Evolutionary conservation across 2,329 filamentous ascomycete species (phyloP), one percentile per base, ranked within the genome.

Genomic region (Davidsoniella virescens): DNA sequence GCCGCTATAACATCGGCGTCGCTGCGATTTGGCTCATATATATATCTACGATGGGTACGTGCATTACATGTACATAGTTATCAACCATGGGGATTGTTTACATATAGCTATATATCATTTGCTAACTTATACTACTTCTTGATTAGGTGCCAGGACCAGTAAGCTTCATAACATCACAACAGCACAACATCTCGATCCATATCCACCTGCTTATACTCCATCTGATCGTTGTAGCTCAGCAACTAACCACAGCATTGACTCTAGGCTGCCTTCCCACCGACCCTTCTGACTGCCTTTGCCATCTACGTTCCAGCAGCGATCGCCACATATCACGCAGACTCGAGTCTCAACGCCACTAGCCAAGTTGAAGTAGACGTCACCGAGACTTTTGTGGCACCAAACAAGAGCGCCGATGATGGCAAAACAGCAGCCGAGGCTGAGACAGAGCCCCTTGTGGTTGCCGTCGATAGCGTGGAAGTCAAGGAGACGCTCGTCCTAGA

Each of bases 271-370:
- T 48, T 59, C 12, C 56, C 55, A 12, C 29, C 55, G 33, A 55
- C 55, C 14, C 56, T 78, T 3, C 77, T 78, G 51, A 71, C 80
- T 0, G 65, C 82, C 2, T 78, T 82, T 54, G 78, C 75, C 20
- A 63, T 86, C 52, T 86, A 85, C 57, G 60, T 80, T 0, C 72
- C 80, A 0, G 69, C 78, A 0, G 84, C 82, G 62, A 61, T 83
- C 47, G 65, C 69, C 10, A 76, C 71, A 56, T 78, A 75, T 59
- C 63, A 73, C 23, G 69, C 69, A 14, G 73, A 76, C 51, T 68
- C 76, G 5, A 67, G 72, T 52, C 73, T 78, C 57, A 68, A 75
- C 44, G 59, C 82, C 4, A 64, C 82, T 53, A 76, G 82, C 56
- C 67, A 80, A 55, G 65, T 82, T 18, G 73, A 81, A 49, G 60